Conservation (phyloP, 495 filamentous ascomycete species). For the Podospora bellae-mahoneyi region DNA sequence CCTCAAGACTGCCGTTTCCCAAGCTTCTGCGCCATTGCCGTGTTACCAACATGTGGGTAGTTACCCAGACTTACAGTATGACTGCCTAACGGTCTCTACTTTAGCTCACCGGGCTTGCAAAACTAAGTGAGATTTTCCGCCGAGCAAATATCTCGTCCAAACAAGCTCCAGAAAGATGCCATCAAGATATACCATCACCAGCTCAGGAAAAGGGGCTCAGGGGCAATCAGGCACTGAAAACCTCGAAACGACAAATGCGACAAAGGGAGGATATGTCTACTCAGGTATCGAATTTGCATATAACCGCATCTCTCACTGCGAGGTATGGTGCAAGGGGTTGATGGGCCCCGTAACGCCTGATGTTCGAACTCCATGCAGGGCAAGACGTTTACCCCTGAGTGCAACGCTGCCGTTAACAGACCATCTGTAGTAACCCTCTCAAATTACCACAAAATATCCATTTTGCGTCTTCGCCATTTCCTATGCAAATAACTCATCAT, state of each 20-base stretch:
- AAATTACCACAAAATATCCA: neutral
- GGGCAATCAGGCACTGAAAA: neutral
- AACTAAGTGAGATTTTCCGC: neutral
- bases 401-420: neutral
- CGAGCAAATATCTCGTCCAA: neutral
- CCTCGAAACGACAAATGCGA: neutral
- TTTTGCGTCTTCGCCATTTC: neutral
- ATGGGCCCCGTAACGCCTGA: slow-evolving; percentile 11
- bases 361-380: slow-evolving; percentile 13
- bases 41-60: neutral
- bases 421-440: neutral
- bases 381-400: neutral
- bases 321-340: slow-evolving; percentile 9
- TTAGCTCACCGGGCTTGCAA: neutral
- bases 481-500: no score
- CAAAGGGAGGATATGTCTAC: neutral
- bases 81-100: neutral
- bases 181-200: neutral
- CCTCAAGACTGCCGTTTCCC: neutral
- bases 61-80: neutral
- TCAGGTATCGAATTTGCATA: slow-evolving; percentile 9
- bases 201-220: neutral
- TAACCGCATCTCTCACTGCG: slow-evolving; percentile 11
- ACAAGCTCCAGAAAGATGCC: neutral
- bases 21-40: neutral